phyloP scores from a whole-genome alignment of 2,329 filamentous ascomycete species.

The Macrophomina phaseolina region DNA sequence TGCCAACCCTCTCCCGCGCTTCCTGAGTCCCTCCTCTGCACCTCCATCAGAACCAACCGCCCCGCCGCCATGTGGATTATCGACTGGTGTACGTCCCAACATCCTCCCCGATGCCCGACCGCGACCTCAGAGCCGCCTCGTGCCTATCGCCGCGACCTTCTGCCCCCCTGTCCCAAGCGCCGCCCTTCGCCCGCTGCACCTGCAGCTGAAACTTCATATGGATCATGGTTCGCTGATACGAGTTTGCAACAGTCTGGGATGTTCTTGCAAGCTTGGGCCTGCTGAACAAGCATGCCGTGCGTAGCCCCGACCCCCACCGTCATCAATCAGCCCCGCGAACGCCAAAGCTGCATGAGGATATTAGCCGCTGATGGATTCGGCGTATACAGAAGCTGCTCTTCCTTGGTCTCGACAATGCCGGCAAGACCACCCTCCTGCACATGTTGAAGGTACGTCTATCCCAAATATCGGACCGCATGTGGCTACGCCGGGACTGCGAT shows the following conservation, averaged over 20 bases:
- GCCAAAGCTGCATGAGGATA: background rate
- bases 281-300: constrained; percentile 83
- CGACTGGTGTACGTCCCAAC: constrained; percentile 69
- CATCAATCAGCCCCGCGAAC: background rate
- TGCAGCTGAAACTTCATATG: background rate
- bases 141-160: constrained; percentile 8
- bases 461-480: background rate
- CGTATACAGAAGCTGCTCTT: constrained; percentile 56
- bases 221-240: constrained; percentile 28
- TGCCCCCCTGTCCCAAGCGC: constrained; percentile 1
- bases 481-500: background rate
- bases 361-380: background rate
- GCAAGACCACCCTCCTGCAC: constrained; percentile 91
- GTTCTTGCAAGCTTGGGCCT: constrained; percentile 84
- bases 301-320: background rate
- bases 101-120: background rate
- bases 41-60: constrained; percentile 3
- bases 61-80: constrained; percentile 80
- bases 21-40: background rate
- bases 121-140: constrained; percentile 19
- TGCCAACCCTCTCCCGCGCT: constrained; percentile 5
- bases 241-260: constrained; percentile 72
- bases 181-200: constrained; percentile 8
- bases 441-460: constrained; percentile 73
- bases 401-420: constrained; percentile 90